Base-by-base conservation (phyloP, 495 filamentous ascomycete species). In the Neurospora hispaniola region DNA sequence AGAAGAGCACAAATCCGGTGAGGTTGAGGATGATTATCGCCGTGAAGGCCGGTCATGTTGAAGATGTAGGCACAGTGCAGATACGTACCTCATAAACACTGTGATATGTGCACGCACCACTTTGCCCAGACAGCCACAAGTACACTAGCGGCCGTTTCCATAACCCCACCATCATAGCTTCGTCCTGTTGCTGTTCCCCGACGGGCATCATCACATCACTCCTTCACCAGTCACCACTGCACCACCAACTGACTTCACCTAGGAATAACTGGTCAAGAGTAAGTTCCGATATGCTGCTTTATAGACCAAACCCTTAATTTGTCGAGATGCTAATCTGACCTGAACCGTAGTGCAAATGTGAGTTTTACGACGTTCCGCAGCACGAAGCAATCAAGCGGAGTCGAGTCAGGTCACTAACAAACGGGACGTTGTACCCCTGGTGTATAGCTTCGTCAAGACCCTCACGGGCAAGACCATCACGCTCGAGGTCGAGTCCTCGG, bases 401-500 rank as follows among this genome's bases (percentile, higher is more conserved):
- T 20, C 46, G 44, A 38, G 35, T 38, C 35, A 38, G 35, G 40
- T 23, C 70, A 44, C 54, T 66, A 66, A 66, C 71, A 74, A 72
- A 80, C 85, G 86, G 81, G 81, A 87, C 81, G 71, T 74, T 75
- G 76, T 74, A 78, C 74, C 73, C 72, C 35, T 75, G 69, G 72
- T 75, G 80, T 78, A 96, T 78, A 96, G 93, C 90, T 96, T 96
- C 91, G 93, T 96, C 88, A 95, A 96, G 88, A 95, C 93, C 88
- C 91, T 96, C 78, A 96, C 94, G 87, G 94, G 96, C 87, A 98
- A 98, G 91, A 99, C 96, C 86, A 99, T 98, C 90, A 98, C 96
- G 86, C 93, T 99, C 81, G 96, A 99, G 90, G 95, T 97, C 84
- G 95, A 98, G 89, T 97, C 93, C 83, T 92, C 90, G 82, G 95